Evolutionary conservation across 768 basidiomycete genomes (phyloP), one percentile per base, ranked within the genome.

Genomic region (Tulasnella sp.): DNA sequence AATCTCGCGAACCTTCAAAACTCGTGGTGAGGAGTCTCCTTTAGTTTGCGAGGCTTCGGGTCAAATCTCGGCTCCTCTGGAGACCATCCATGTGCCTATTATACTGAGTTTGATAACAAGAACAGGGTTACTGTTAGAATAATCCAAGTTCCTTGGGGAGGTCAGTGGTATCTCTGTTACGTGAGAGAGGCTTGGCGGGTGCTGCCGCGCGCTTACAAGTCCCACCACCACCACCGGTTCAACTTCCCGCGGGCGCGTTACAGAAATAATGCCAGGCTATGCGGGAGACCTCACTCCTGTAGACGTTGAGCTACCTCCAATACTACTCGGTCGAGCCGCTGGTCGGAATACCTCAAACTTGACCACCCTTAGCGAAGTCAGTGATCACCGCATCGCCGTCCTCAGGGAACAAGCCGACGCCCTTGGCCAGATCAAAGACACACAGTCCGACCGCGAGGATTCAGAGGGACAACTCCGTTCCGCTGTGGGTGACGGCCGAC

Each of bases 341-440:
- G 76, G 76, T 12, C 6, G 4, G n/a, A 68, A 68, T 34, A 19
- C 46, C 40, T 46, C 85, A 78, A 89, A 91, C 48, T 81, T 86
- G 9, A 86, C 89, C 3, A 93, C 89, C 83, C 84, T 93, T 12
- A 72, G 73, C 46, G 40, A 48, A 36, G 80, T 21, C 34, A 74
- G 74, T 62, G 80, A 80, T 38, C 46, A 34, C 34, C 79, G 80
- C 36, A 34, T 81, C 5, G 36, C 56, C 40, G 34, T 19, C 2
- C 86, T 95, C 68, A 91, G 92, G 80, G 94, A 95, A 42, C 93
- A 96, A 83, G 91, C 91, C 24, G 87, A 86, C 62, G 91, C 90
- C 71, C 86, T 95, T 58, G 89, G 89, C 46, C 91, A 90, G 34
- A 86, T 96, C 46, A 93, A 95, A 82, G 92, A 91, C 77, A 92